Percentiles rank a stretch among this genome's conserved stretches.
Conservation (phyloP, 2,329 filamentous ascomycete genomes). For the Talaromyces sp. region DNA sequence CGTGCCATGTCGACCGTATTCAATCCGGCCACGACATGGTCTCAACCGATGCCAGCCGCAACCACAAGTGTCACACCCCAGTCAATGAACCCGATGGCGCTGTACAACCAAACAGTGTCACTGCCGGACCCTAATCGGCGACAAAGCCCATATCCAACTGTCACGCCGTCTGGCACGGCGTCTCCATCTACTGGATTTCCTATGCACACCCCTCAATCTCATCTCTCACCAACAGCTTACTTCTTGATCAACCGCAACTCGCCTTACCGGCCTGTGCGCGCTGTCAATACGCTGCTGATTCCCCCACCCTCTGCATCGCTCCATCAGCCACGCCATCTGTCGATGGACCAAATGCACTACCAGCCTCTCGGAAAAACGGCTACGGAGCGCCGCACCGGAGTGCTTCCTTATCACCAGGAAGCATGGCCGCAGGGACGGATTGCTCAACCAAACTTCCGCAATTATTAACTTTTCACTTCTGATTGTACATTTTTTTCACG, state of each 20-base stretch:
- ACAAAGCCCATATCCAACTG: slow-evolving; percentile 41
- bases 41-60: slow-evolving; percentile 35
- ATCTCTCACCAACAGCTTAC: slow-evolving; percentile 76
- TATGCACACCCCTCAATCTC: slow-evolving; percentile 55
- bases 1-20: slow-evolving; percentile 76
- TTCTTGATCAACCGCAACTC: slow-evolving; percentile 85
- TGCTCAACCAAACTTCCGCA: slow-evolving; percentile 25
- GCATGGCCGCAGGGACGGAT: slow-evolving; percentile 29
- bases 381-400: slow-evolving; percentile 59
- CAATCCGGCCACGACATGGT: slow-evolving; percentile 48
- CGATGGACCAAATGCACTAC: slow-evolving; percentile 74
- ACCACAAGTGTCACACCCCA: slow-evolving; percentile 22
- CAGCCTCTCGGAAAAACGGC: slow-evolving; percentile 67
- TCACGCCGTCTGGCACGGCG: slow-evolving; percentile 47
- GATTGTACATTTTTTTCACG: slow-evolving; percentile 5
- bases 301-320: slow-evolving; percentile 76
- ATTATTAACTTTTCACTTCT: slow-evolving; percentile 14
- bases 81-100: slow-evolving; percentile 9
- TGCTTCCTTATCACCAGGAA: slow-evolving; percentile 55
- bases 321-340: slow-evolving; percentile 61
- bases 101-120: slow-evolving; percentile 23
- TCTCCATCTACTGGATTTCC: slow-evolving; percentile 67
- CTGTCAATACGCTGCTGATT: slow-evolving; percentile 85
- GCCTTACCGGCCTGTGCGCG: slow-evolving; percentile 84
- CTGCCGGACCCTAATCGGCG: slow-evolving; percentile 37